phyloP scores from a whole-genome alignment of 257 asterid species.

The Echium plantagineum region DNA sequence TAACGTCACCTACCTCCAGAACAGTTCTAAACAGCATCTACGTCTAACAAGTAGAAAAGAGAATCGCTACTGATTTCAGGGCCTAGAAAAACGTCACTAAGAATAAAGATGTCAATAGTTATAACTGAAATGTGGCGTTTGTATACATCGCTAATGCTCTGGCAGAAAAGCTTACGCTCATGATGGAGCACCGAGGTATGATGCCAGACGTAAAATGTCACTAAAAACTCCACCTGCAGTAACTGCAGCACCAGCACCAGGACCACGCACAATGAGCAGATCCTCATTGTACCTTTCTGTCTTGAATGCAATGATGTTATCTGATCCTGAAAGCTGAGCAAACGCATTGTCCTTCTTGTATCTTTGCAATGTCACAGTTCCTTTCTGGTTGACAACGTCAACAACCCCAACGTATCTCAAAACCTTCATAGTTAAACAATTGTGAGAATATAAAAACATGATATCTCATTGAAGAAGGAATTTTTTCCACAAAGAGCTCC shows the following conservation, averaged over 20 bases:
- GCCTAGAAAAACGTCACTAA: no score
- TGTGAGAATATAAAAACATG: not conserved
- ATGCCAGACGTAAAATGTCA: slow-evolving; percentile 87
- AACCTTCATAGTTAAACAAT: slow-evolving; percentile 36
- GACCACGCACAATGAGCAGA: slow-evolving; percentile 90
- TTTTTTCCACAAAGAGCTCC: no score
- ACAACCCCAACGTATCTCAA: slow-evolving; percentile 96
- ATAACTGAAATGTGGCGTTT: no score
- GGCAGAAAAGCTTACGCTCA: slow-evolving; percentile 8
- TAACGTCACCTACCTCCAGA: no score
- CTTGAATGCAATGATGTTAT: slow-evolving; percentile 92
- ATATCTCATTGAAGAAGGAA: no score
- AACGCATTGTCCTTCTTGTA: slow-evolving; percentile 84
- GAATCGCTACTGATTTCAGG: no score
- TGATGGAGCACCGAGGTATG: slow-evolving; percentile 96
- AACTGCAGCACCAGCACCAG: slow-evolving; percentile 99
- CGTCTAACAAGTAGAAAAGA: no score
- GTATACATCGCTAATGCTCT: not conserved
- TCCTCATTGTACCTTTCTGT: slow-evolving; percentile 85
- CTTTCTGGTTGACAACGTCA: slow-evolving; percentile 66
- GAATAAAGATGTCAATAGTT: no score
- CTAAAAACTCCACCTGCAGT: slow-evolving; percentile 97
- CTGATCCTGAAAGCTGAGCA: slow-evolving; percentile 94
- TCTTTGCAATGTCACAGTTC: slow-evolving; percentile 65
- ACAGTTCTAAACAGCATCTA: no score